These are phyloP conservation scores for Verticillium isaacii DNA, from an alignment of 2,329 filamentous ascomycete species.

Conservation along the genomic window DNA sequence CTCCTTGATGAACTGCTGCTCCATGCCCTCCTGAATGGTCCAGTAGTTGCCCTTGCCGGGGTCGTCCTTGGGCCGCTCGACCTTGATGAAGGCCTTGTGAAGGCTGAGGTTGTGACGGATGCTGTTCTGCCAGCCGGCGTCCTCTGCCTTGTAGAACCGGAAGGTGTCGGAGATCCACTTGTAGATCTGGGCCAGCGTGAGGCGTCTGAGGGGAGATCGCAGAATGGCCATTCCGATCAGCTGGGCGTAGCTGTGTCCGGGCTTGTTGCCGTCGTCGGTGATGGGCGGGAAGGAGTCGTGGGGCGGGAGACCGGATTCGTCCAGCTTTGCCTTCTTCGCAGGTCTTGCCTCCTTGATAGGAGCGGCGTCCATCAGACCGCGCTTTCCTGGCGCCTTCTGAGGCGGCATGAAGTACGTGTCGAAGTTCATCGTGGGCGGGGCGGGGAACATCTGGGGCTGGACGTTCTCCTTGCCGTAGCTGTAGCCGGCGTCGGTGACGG, in stretches of 20 bases:
- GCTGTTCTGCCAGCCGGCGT: conserved; percentile 97
- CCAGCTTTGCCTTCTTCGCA: conserved; percentile 63
- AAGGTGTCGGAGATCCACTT: conserved; percentile 99
- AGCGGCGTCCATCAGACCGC: conserved; percentile 66
- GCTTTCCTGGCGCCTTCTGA: conserved; percentile 50
- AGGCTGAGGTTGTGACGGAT: conserved; percentile 96
- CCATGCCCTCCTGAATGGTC: conserved; percentile 86
- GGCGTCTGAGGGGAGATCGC: conserved; percentile 72
- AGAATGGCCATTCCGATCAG: conserved; percentile 97
- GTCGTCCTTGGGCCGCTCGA: conserved; percentile 93
- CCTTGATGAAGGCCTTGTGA: conserved; percentile 94
- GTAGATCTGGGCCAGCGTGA: conserved; percentile 94
- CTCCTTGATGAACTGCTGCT: conserved; percentile 84
- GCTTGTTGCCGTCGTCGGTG: conserved; percentile 83
- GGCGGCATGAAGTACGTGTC: conserved; percentile 39
- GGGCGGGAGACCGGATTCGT: conserved; percentile 57
- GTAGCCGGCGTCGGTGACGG: conserved; percentile 27
- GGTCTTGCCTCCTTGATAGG: conserved; percentile 65
- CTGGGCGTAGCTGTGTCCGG: conserved; percentile 86
- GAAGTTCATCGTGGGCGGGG: conserved; percentile 40
- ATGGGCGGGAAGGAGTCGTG: conserved; percentile 77
- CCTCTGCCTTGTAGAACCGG: conserved; percentile 77
- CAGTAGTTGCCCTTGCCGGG: conserved; percentile 98
- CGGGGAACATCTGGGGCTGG: conserved; percentile 45
- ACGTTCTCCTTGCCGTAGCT: conserved; percentile 53